Evolutionary conservation across 2,329 filamentous ascomycete genomes (phyloP), one percentile per base, ranked within the genome.

Genomic region (Coniochaeta ligniaria): DNA sequence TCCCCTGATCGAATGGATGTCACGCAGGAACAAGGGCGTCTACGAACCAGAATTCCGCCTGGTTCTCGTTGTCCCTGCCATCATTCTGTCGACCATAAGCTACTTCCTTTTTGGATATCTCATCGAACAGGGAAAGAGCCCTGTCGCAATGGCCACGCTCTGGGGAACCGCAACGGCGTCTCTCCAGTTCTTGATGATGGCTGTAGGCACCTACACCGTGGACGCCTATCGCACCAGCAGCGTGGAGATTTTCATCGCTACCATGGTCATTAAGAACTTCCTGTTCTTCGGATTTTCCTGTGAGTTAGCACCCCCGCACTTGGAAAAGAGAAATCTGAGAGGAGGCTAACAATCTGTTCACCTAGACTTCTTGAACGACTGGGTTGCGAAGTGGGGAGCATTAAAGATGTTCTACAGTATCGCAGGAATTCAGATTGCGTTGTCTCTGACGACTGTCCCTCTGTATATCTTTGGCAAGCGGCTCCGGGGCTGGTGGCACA

Each of bases 251-350:
- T 78, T 78, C 67, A 76, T 78, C 60, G 70, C 71, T 7, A 72
- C 70, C 52, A 78, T 78, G 75, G 66, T 75, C 26, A 68, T 76
- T 63, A 78, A 78, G 69, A 78, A 78, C 63, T 69, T 78, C 36
- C 60, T 77, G n/a, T 74, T 76, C 59, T 78, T 75, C 56, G 74
- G 73, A 1, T 74, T 76, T 60, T 73, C 71, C 11, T 76, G 45
- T 52, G 16, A 36, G 43, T 43, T 24, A 33, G 31, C 31, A 45
- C 22, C 3, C 20, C 38, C 6, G 9, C 17, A 6, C n/a, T 50
- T n/a, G n/a, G n/a, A n/a, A n/a, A n/a, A n/a, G n/a, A n/a, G 55
- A 5, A 24, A 22, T 31, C 45, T 22, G 24, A 22, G 50, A 16
- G 4, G 22, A 43, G 17, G 20, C 55, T 58, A 20, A 59, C 47